phyloP scores from a whole-genome alignment of 176 grass and related monocot genomes.

The Oryza brachyantha region DNA sequence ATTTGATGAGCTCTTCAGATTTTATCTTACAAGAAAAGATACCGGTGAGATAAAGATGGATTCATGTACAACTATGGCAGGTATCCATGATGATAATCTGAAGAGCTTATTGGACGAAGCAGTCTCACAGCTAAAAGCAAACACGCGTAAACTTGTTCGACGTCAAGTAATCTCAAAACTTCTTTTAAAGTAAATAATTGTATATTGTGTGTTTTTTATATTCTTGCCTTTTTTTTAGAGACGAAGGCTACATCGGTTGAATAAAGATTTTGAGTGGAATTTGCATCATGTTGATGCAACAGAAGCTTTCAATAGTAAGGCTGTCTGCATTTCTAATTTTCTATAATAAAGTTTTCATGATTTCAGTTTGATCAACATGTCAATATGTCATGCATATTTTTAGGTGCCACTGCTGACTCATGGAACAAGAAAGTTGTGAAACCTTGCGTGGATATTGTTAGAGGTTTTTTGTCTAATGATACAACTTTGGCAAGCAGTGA shows the following conservation, averaged over 20 bases:
- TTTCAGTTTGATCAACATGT: constrained; percentile 18
- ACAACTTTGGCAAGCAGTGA: constrained; percentile 12
- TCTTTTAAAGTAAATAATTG: not conserved
- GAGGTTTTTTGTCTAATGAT: constrained; percentile 51
- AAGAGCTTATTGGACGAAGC: constrained; percentile 67
- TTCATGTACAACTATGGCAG: constrained; percentile 17
- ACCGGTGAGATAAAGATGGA: not conserved
- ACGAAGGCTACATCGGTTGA: constrained; percentile 57
- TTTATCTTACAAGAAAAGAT: constrained; percentile 46
- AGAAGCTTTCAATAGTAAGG: constrained; percentile 74
- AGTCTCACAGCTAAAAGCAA: constrained; percentile 73
- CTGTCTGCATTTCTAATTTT: not conserved
- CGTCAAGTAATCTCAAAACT: constrained; percentile 67
- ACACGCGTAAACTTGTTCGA: constrained; percentile 74
- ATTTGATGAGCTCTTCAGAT: constrained; percentile 74
- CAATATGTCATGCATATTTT: constrained; percentile 13
- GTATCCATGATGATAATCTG: constrained; percentile 38
- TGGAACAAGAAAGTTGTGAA: constrained; percentile 64
- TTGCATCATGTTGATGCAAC: constrained; percentile 74
- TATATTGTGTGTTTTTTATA: not conserved
- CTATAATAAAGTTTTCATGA: no score
- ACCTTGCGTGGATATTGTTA: constrained; percentile 51
- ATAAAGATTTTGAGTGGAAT: constrained; percentile 79
- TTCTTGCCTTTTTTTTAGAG: constrained; percentile 32
- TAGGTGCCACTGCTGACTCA: constrained; percentile 50